Conservation (phyloP, 108 stramenopile genomes). For the Cyclotella baltica region DNA sequence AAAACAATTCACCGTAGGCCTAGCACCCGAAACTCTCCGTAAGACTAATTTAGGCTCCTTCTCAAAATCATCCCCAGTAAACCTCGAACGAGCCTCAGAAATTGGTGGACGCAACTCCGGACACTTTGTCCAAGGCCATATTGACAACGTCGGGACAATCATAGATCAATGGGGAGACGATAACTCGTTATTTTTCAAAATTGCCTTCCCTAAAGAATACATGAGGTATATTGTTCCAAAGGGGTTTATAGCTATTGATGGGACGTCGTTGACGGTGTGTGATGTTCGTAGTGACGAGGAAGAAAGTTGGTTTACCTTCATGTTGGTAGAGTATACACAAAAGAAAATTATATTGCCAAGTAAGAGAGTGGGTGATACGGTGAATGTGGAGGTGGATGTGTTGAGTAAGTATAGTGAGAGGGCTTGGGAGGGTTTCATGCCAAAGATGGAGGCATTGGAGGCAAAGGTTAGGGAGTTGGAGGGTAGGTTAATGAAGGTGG, state of each 20-base stretch:
- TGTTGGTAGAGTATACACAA: constrained; percentile 99
- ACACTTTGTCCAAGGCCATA: constrained; percentile 98
- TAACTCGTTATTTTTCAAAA: constrained; percentile 92
- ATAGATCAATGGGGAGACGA: constrained; percentile 81
- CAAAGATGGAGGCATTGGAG: constrained; percentile 87
- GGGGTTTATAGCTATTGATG: constrained; percentile 98
- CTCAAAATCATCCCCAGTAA: constrained; percentile 70
- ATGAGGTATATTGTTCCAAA: constrained; percentile 95
- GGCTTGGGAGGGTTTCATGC: constrained; percentile 75
- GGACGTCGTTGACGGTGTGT: constrained; percentile 95
- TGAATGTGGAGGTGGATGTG: constrained; percentile 98
- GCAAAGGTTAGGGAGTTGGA: constrained; percentile 75
- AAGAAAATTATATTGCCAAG: constrained; percentile 89
- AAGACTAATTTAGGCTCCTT: constrained; percentile 81
- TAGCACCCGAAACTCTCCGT: constrained; percentile 95
- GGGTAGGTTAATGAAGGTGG: constrained; percentile 41
- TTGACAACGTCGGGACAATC: constrained; percentile 92
- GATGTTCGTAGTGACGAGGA: constrained; percentile 72
- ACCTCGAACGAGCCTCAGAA: constrained; percentile 93
- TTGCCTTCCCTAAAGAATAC: constrained; percentile 71
- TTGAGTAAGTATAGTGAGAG: constrained; percentile 94
- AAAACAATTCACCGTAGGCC: constrained; percentile 82
- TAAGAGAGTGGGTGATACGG: constrained; percentile 75
- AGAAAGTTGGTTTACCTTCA: constrained; percentile 94
- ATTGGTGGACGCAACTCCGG: constrained; percentile 95